Percentiles rank a stretch among this genome's conserved stretches.
Conservation (phyloP, 495 filamentous ascomycete genomes). For the Neurospora africana region DNA sequence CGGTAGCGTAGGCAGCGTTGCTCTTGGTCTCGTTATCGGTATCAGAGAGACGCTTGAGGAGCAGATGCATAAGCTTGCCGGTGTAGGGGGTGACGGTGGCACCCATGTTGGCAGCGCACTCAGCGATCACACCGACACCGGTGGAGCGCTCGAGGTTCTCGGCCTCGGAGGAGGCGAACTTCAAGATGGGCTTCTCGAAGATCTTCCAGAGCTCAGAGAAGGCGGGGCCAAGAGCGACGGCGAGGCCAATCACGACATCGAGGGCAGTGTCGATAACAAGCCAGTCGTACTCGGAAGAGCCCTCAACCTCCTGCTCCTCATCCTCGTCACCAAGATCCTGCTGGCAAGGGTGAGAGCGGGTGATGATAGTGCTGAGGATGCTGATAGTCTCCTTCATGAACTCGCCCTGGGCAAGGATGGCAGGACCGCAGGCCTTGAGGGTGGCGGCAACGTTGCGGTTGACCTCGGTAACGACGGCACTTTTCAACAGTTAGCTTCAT, state of each 20-base stretch:
- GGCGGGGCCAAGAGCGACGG: constrained; percentile 67
- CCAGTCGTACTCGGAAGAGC: constrained; percentile 95
- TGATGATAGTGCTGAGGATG: constrained; percentile 66
- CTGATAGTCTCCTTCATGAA: constrained; percentile 47
- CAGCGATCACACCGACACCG: constrained; percentile 82
- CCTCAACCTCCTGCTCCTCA: constrained; percentile 53
- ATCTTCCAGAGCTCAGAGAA: constrained; percentile 87
- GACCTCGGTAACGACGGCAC: constrained; percentile 84
- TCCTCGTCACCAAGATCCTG: constrained; percentile 74
- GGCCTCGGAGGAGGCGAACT: constrained; percentile 66
- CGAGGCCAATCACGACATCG: constrained; percentile 75
- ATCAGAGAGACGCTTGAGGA: constrained; percentile 79
- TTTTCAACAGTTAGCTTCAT: constrained; percentile 40
- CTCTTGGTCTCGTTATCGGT: constrained; percentile 88
- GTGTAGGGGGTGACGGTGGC: constrained; percentile 68
- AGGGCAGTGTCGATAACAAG: constrained; percentile 87
- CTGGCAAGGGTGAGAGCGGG: constrained; percentile 85
- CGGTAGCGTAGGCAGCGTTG: constrained; percentile 85
- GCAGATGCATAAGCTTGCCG: constrained; percentile 58
- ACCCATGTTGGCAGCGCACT: constrained; percentile 83
- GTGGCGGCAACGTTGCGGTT: constrained; percentile 90
- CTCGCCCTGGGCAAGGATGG: constrained; percentile 63
- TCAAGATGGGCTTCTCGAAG: constrained; percentile 81
- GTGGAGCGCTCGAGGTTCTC: constrained; percentile 80
- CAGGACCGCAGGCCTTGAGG: constrained; percentile 82